Evolutionary conservation across 2,329 filamentous ascomycete species (phyloP).

Genomic region (Talaromyces sp.): DNA sequence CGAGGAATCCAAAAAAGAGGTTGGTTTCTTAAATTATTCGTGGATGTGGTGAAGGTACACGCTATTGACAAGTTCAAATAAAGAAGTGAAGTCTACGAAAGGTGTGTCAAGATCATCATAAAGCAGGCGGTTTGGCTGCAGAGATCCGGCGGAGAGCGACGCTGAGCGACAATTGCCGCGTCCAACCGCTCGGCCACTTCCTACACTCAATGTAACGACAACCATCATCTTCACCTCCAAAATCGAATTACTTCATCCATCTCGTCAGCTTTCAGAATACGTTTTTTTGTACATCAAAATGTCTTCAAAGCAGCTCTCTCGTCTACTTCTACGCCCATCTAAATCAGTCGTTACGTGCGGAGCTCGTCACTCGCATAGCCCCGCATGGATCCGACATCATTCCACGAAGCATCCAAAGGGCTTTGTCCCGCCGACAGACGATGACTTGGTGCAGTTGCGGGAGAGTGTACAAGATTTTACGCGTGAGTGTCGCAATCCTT

Average conservation of each 20-base stretch:
- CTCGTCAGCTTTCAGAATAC: not conserved
- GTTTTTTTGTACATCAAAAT: slow-evolving; percentile 22
- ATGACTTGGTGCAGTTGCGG: slow-evolving; percentile 75
- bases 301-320: slow-evolving; percentile 33
- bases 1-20: not conserved
- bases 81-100: not conserved
- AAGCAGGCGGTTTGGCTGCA: not conserved
- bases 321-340: slow-evolving; percentile 28
- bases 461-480: slow-evolving; percentile 87
- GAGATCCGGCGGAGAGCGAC: slow-evolving; percentile 30
- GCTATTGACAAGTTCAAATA: slow-evolving; percentile 11
- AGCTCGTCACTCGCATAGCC: slow-evolving; percentile 12
- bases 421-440: slow-evolving; percentile 63
- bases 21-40: not conserved
- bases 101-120: not conserved
- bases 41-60: not conserved
- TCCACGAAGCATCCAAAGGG: slow-evolving; percentile 59
- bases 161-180: slow-evolving; percentile 46
- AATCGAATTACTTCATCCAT: not conserved
- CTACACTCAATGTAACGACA: slow-evolving; percentile 1
- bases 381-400: slow-evolving; percentile 13
- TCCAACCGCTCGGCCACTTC: slow-evolving; percentile 36
- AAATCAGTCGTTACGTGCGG: not conserved
- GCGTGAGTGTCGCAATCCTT: slow-evolving; percentile 34
- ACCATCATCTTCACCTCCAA: not conserved